Evolutionary conservation across 176 grass and related monocot species (phyloP).

Genomic region (Oryza nivara): DNA sequence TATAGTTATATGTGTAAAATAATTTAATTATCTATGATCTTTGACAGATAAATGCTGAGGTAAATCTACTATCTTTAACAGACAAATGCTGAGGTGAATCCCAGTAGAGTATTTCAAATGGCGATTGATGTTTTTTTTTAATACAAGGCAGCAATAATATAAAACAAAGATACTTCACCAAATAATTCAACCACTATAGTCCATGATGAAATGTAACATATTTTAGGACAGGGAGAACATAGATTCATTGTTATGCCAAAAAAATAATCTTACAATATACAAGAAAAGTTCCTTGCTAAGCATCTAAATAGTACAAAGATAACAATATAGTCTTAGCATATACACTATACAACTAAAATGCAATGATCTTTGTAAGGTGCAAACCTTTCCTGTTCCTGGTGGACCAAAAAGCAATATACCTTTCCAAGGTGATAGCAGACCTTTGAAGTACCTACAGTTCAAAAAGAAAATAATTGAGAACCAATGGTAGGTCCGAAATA

Average conservation of each 20-base stretch:
- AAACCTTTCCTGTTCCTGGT: constrained; percentile 77
- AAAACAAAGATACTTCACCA: neutral
- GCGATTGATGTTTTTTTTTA: neutral
- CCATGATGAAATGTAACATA: neutral
- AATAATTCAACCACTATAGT: neutral
- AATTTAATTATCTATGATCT: neutral
- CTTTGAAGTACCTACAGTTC: constrained; percentile 59
- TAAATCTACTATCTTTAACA: neutral
- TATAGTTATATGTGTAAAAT: neutral
- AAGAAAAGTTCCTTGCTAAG: neutral
- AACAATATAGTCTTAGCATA: neutral
- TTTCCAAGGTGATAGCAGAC: constrained; percentile 74
- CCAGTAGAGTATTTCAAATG: neutral
- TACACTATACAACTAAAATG: neutral
- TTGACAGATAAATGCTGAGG: neutral
- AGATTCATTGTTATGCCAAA: neutral
- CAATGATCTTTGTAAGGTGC: constrained; percentile 6
- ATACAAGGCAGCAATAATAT: neutral
- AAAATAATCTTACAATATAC: neutral
- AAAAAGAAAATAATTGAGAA: neutral
- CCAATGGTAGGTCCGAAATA: neutral
- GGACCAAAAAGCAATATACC: constrained; percentile 75
- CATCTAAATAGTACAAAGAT: neutral
- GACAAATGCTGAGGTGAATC: neutral
- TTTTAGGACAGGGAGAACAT: neutral